A percentile compares a stretch with the other conserved stretches of the same genome.
These are phyloP conservation scores for Eucalyptus guilfoylei DNA, from an alignment of 345 rosid genomes.

Conservation along the genomic window DNA sequence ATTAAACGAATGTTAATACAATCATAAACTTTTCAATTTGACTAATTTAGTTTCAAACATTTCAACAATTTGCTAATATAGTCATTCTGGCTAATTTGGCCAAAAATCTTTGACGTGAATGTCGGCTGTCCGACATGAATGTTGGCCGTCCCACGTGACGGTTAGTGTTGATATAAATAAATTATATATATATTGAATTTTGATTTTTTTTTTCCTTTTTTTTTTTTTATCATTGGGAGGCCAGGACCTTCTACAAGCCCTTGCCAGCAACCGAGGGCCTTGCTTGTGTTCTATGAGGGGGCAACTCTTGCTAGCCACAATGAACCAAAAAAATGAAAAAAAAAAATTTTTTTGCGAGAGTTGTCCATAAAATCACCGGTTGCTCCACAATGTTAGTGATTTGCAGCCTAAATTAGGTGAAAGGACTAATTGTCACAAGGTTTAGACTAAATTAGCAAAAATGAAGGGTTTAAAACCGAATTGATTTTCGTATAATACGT, in stretches of 20 bases:
- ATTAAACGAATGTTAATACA: no score
- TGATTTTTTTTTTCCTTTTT: no score
- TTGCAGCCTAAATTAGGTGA: background rate
- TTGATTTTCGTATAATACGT: rapidly evolving
- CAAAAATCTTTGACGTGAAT: background rate
- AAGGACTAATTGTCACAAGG: background rate
- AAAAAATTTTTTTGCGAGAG: background rate
- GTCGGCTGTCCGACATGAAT: no score
- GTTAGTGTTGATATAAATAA: rapidly evolving
- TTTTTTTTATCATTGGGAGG: background rate
- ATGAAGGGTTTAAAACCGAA: rapidly evolving
- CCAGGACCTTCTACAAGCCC: background rate
- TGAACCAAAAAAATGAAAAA: background rate
- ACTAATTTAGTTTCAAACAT: background rate
- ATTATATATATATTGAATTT: no score
- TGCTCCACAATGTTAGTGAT: background rate
- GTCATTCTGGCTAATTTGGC: background rate
- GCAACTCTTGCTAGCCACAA: background rate
- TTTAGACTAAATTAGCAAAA: no score
- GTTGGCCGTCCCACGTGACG: rapidly evolving
- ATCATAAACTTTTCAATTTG: background rate
- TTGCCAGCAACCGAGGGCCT: background rate
- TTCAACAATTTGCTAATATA: background rate
- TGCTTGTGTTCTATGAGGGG: background rate
- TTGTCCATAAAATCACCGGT: rapidly evolving